Evolutionary conservation across 2,329 filamentous ascomycete genomes (phyloP), one percentile per base, ranked within the genome.

Genomic region (Aureobasidium sp.): DNA sequence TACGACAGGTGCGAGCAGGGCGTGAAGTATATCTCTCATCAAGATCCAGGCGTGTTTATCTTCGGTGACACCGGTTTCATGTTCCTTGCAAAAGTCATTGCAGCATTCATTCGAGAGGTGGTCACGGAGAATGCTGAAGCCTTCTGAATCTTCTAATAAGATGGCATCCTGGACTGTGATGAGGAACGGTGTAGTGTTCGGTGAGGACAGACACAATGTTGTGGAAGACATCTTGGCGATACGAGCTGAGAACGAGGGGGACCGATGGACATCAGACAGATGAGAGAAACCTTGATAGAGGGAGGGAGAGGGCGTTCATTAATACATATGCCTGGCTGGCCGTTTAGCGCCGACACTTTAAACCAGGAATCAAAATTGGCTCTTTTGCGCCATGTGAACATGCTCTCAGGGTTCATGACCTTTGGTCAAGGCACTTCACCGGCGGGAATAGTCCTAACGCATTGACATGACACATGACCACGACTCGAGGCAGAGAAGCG

Each of bases 11-110:
- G 83, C 79, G 59, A 84, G 76, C 15, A 85, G 75, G 37, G 82
- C 82, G 66, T 85, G 82, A 59, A 84, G 79, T 59, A 85, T 78
- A 64, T 85, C 82, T 68, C 83, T 82, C 66, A 84, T 81, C 24
- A 84, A 75, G 15, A 81, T 71, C 75, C 76, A 81, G 61, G 72
- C 72, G 44, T 75, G 71, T 37, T 71, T 69, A 24, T 73, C 69
- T 20, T 73, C 67, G 2, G 62, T 24, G 34, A 72, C 69, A 61
- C 71, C 72, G 57, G 69, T 65, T 10, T 69, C 63, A 65, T 81
- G 79, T 15, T 71, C 63, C 36, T 70, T 62, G 71, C 79, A 81
- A 64, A 81, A 78, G 63, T 68, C 74, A 70, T 77, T 75, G 63
- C 60, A 65, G 48, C 73, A 74, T 63, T 75, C 71, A 37, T 71